A percentile compares a stretch with the other conserved stretches of the same genome.
Conservation (phyloP, 805 yeast species). For the Kazachstania viticola region DNA sequence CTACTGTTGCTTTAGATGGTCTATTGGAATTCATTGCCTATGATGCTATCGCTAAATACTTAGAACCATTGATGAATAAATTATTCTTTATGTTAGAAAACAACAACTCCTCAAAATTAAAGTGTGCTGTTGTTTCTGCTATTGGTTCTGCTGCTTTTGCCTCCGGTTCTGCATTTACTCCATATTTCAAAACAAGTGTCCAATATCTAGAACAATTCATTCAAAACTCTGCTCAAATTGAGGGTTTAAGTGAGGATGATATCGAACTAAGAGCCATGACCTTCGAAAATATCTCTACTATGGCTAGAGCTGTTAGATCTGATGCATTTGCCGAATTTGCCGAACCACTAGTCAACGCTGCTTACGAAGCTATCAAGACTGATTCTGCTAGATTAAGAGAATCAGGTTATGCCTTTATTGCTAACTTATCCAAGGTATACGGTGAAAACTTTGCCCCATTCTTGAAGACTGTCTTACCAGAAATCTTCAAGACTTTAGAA, state of each 20-base stretch:
- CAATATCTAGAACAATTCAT: constrained; percentile 74
- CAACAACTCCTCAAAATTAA: constrained; percentile 60
- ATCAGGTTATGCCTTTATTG: constrained; percentile 85
- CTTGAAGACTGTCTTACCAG: constrained; percentile 73
- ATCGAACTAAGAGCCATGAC: constrained; percentile 86
- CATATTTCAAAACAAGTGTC: constrained; percentile 76
- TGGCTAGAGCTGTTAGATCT: constrained; percentile 95
- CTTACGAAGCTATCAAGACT: constrained; percentile 65
- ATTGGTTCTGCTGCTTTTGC: constrained; percentile 97
- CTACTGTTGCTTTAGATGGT: constrained; percentile 85
- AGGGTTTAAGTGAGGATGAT: constrained; percentile 79
- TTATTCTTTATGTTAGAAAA: constrained; percentile 71
- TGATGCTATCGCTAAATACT: constrained; percentile 69
- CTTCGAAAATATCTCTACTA: constrained; percentile 84
- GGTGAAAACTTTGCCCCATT: constrained; percentile 82
- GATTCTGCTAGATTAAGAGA: constrained; percentile 83
- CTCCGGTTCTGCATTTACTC: constrained; percentile 76
- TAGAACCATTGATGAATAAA: constrained; percentile 84
- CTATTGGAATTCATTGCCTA: constrained; percentile 83
- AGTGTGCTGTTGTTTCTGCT: constrained; percentile 79
- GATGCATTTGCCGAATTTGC: constrained; percentile 79
- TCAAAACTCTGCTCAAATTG: constrained; percentile 51
- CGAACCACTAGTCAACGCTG: constrained; percentile 78
- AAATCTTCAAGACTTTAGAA: constrained; percentile 68
- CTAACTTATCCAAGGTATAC: constrained; percentile 90